These are phyloP conservation scores for Rheum nobile DNA, from an alignment of 148 eudicot species.

Conservation along the genomic window DNA sequence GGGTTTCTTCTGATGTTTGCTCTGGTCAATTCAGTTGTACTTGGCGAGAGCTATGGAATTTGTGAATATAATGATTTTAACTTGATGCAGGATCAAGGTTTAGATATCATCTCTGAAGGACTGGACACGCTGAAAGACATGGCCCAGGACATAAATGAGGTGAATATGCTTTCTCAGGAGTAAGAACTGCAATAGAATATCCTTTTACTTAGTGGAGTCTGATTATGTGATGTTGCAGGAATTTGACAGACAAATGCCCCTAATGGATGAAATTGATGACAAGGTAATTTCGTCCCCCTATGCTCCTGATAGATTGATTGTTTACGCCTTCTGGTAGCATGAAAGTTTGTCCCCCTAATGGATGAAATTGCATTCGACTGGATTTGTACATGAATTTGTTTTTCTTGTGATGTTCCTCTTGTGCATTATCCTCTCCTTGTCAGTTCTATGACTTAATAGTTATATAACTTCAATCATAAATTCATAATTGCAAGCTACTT, in stretches of 20 bases:
- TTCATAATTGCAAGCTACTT: too few relatives aligned
- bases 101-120: constrained; percentile 54
- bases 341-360: too few relatives aligned
- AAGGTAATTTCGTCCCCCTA: constrained; percentile 33
- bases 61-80: background rate
- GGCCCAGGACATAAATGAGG: constrained; percentile 59
- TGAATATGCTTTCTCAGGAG: constrained; percentile 9
- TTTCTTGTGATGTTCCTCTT: too few relatives aligned
- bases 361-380: too few relatives aligned
- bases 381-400: too few relatives aligned
- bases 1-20: background rate
- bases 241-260: constrained; percentile 40
- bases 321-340: too few relatives aligned
- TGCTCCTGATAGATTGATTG: background rate
- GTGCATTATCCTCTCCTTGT: too few relatives aligned
- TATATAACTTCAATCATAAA: too few relatives aligned
- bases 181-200: background rate
- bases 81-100: constrained; percentile 46
- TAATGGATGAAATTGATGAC: constrained; percentile 51
- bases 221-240: constrained; percentile 25
- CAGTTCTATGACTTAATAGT: too few relatives aligned
- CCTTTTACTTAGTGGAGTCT: background rate
- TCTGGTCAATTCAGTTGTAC: background rate
- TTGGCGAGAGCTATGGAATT: too few relatives aligned
- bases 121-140: constrained; percentile 50